Evolutionary conservation across 2,329 filamentous ascomycete species (phyloP).

Genomic region (Colletotrichum cuscutae): DNA sequence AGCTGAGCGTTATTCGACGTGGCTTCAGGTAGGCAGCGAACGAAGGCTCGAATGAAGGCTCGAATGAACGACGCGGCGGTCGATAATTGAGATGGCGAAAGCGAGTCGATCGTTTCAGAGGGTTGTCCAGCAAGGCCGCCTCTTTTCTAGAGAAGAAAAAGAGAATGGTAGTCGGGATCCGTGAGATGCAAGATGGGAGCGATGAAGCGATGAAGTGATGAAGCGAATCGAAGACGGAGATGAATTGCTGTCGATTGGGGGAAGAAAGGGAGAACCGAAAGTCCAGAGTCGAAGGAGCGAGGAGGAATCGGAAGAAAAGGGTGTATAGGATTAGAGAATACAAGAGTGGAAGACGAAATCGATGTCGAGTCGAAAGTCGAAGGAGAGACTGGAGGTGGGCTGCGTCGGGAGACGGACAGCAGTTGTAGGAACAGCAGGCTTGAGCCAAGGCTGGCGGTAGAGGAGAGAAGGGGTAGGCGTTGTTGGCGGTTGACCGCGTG

Average conservation of each 20-base stretch:
- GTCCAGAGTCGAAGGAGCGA: conserved; percentile 17
- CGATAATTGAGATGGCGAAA: conserved; percentile 2
- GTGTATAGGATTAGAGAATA: conserved; percentile 18
- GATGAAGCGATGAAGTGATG: conserved; percentile 7
- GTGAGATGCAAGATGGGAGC: background rate
- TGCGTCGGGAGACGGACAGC: background rate
- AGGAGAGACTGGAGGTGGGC: background rate
- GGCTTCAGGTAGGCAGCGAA: conserved; percentile 1
- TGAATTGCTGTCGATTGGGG: conserved; percentile 3
- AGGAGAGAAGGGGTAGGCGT: conserved; percentile 19
- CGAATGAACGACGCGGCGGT: background rate
- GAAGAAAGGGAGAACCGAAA: conserved; percentile 7
- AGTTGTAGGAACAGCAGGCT: conserved; percentile 24
- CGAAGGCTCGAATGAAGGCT: conserved; percentile 11
- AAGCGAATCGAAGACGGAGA: conserved; percentile 20
- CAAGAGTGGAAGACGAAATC: conserved; percentile 14
- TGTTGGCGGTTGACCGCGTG: conserved; percentile 22
- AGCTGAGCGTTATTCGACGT: background rate
- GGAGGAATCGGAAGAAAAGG: conserved; percentile 23
- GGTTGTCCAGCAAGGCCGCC: conserved; percentile 35
- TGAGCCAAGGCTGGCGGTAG: conserved; percentile 10
- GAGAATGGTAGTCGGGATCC: conserved; percentile 19
- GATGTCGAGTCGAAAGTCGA: conserved; percentile 4
- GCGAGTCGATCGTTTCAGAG: conserved; percentile 26
- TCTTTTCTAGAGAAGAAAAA: conserved; percentile 26